phyloP scores from a whole-genome alignment of 495 filamentous ascomycete species.

The Aspergillus hancockii region DNA sequence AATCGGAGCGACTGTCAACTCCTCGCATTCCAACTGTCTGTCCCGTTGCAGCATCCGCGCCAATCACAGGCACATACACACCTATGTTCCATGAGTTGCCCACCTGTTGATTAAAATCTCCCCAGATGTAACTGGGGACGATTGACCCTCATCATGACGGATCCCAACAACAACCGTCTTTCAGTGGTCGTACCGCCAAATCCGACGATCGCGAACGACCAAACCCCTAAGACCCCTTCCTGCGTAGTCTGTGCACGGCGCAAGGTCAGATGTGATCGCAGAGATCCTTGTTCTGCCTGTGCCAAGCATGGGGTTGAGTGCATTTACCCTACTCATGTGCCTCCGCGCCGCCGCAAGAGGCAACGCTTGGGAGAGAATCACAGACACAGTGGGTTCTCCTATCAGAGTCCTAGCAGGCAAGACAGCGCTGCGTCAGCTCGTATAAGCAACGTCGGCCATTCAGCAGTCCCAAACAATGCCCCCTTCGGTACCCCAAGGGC shows the following conservation, averaged over 20 bases:
- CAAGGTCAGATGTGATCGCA: constrained; percentile 68
- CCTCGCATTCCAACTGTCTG: too few relatives aligned
- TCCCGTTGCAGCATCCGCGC: too few relatives aligned
- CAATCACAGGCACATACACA: too few relatives aligned
- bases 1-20: background rate
- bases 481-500: constrained; percentile 18
- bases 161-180: background rate
- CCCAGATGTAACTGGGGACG: background rate
- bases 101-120: too few relatives aligned
- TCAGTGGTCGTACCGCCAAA: background rate
- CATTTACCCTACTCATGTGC: constrained; percentile 58
- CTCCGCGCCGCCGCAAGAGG: constrained; percentile 60
- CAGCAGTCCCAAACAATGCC: background rate
- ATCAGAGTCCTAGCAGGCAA: background rate
- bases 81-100: too few relatives aligned
- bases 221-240: constrained; percentile 43
- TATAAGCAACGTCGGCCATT: background rate
- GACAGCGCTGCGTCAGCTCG: background rate
- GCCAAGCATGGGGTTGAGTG: constrained; percentile 60
- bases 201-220: background rate
- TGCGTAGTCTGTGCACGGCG: constrained; percentile 66
- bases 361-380: constrained; percentile 27
- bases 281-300: constrained; percentile 66
- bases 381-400: background rate
- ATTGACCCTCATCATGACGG: background rate